These are phyloP conservation scores for Endocladia muricata DNA, from an alignment of 31 red algal genomes.

Conservation along the genomic window DNA sequence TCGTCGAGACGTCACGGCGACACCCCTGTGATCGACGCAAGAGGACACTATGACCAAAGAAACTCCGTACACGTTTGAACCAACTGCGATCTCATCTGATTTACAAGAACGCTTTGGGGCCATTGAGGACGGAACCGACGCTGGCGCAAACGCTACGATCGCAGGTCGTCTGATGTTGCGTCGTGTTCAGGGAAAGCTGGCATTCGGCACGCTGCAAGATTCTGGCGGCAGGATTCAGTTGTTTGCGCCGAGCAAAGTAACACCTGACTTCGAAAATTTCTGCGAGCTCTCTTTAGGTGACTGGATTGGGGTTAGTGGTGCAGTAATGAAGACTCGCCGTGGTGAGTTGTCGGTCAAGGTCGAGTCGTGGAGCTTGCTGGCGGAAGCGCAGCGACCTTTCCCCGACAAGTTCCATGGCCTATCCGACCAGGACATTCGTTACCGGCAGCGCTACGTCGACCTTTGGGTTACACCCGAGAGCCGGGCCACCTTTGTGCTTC, in stretches of 20 bases:
- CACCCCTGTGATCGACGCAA: too few relatives aligned
- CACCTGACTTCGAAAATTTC: background rate
- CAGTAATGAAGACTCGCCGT: background rate
- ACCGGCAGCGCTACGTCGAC: slow-evolving; percentile 85
- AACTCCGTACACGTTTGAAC: too few relatives aligned
- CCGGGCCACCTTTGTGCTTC: slow-evolving; percentile 22
- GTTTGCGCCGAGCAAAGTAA: background rate
- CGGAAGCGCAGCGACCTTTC: slow-evolving; percentile 17
- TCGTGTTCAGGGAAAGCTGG: background rate
- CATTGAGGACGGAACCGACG: too few relatives aligned
- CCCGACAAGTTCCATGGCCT: slow-evolving; percentile 73
- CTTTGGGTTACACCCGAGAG: slow-evolving; percentile 41
- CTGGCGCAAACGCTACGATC: background rate
- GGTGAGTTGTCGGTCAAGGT: slow-evolving; percentile 1
- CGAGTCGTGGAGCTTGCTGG: background rate
- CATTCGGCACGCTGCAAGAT: background rate
- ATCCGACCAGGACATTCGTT: slow-evolving; percentile 67
- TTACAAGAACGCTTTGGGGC: too few relatives aligned
- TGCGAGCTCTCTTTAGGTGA: background rate
- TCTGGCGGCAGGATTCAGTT: background rate
- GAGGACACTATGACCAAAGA: too few relatives aligned
- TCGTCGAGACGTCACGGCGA: too few relatives aligned
- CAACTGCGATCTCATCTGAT: too few relatives aligned
- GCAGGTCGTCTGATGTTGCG: background rate
- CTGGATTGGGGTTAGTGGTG: background rate